phyloP scores from a whole-genome alignment of 495 filamentous ascomycete genomes.

The Lasiosphaeria miniovina region DNA sequence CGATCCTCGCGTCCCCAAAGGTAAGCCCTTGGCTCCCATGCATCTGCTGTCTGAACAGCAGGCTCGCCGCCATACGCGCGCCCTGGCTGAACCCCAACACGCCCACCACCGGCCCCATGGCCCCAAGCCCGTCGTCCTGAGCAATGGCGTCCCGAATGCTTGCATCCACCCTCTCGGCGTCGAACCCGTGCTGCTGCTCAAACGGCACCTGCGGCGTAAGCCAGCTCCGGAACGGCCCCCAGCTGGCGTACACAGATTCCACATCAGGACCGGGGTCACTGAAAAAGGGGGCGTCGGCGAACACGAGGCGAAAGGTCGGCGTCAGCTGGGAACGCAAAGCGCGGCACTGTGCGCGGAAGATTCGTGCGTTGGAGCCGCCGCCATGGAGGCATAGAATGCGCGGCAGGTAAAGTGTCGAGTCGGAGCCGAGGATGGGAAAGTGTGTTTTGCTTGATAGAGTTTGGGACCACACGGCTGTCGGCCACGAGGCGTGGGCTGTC shows the following conservation, averaged over 20 bases:
- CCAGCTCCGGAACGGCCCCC: conserved; percentile 59
- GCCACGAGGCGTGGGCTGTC: too few relatives aligned
- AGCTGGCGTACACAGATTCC: conserved; percentile 49
- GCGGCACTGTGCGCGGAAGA: conserved; percentile 60
- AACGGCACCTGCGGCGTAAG: conserved; percentile 32
- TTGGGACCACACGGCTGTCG: too few relatives aligned
- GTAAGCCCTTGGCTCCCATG: conserved; percentile 11
- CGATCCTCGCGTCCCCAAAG: not conserved
- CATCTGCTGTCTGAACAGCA: conserved; percentile 35
- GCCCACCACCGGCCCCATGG: conserved; percentile 53
- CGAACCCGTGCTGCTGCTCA: conserved; percentile 15
- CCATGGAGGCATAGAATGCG: conserved; percentile 69
- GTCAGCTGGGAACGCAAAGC: conserved; percentile 43
- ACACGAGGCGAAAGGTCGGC: conserved; percentile 55
- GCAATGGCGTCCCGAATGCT: conserved; percentile 29
- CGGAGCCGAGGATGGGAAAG: not conserved
- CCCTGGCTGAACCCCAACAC: conserved; percentile 58
- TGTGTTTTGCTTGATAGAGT: too few relatives aligned
- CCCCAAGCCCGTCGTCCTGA: conserved; percentile 33
- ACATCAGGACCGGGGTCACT: conserved; percentile 51
- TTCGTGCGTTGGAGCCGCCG: conserved; percentile 58
- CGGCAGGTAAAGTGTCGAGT: conserved; percentile 42
- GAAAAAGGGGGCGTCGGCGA: conserved; percentile 56
- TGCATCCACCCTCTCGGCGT: conserved; percentile 9
- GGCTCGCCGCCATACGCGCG: conserved; percentile 56